phyloP scores from a whole-genome alignment of 441 rosid genomes.

The Erodium chrysanthum region DNA sequence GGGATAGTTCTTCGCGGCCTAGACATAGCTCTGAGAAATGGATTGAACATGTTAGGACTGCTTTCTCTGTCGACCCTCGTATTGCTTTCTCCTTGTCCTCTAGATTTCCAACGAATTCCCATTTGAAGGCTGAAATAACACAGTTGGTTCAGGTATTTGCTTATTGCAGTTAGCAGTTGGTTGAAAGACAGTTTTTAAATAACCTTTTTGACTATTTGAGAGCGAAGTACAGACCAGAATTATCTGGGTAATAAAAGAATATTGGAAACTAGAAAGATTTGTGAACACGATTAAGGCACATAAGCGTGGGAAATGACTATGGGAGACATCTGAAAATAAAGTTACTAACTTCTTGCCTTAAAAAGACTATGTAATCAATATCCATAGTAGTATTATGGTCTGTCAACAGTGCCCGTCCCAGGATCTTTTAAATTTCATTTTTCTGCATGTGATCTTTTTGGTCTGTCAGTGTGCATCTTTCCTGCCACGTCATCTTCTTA shows the following conservation, averaged over 20 bases:
- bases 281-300: conserved; percentile 3
- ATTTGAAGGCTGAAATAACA: conserved; percentile 69
- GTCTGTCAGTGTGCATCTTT: too few relatives aligned
- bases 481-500: too few relatives aligned
- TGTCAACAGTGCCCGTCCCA: too few relatives aligned
- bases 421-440: too few relatives aligned
- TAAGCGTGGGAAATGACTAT: not conserved
- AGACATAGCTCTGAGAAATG: conserved; percentile 79
- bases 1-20: conserved; percentile 54
- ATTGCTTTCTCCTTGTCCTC: conserved; percentile 74
- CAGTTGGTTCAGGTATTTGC: conserved; percentile 78
- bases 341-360: too few relatives aligned
- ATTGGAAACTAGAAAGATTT: not conserved
- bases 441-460: too few relatives aligned
- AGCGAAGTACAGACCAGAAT: conserved; percentile 5
- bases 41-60: conserved; percentile 73
- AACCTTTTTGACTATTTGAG: not conserved
- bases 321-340: too few relatives aligned
- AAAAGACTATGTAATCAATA: too few relatives aligned
- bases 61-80: conserved; percentile 84
- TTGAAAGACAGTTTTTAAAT: not conserved
- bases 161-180: conserved; percentile 9
- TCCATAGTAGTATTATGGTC: too few relatives aligned
- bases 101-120: conserved; percentile 67
- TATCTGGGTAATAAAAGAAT: conserved; percentile 5